These are phyloP conservation scores for Didymosphaeria variabile DNA, from an alignment of 2,329 filamentous ascomycete species.

Conservation along the genomic window DNA sequence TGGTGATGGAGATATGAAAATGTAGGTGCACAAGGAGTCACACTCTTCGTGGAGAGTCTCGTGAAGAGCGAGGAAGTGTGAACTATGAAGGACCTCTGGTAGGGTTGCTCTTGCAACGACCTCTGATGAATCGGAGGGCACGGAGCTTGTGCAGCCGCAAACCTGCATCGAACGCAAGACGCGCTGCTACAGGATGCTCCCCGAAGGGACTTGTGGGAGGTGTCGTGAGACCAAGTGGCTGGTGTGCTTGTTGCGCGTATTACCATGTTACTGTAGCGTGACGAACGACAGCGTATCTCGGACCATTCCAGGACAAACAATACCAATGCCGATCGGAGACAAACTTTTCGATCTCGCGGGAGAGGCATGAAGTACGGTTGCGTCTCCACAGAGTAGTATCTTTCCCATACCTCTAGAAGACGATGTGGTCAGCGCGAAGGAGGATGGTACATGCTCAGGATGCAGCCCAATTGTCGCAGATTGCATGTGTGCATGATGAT, in stretches of 20 bases:
- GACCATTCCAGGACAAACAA: too few species aligned
- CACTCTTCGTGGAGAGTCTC: conserved; percentile 54
- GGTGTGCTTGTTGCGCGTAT: conserved; percentile 48
- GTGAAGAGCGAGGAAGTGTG: conserved; percentile 59
- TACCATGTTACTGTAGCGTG: not conserved
- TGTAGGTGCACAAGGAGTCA: conserved; percentile 65
- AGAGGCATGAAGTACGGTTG: too few species aligned
- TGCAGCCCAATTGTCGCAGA: not conserved
- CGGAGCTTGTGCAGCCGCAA: conserved; percentile 52
- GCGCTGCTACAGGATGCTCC: conserved; percentile 56
- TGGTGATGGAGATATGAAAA: conserved; percentile 16
- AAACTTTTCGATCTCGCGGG: too few species aligned
- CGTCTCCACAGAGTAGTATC: too few species aligned
- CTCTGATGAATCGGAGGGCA: conserved; percentile 33
- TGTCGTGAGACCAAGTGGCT: conserved; percentile 57
- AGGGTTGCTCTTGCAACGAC: conserved; percentile 57
- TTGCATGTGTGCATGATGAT: not conserved
- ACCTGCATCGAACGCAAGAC: conserved; percentile 58
- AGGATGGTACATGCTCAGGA: not conserved
- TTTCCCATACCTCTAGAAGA: too few species aligned
- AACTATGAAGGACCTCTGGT: conserved; percentile 63
- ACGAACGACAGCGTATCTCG: not conserved
- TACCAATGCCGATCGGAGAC: too few species aligned
- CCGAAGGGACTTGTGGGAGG: conserved; percentile 55
- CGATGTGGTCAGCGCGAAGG: not conserved